Conservation (phyloP, 1,139 yeast genomes). For the Zhuliangozyma parablackwelliae region DNA sequence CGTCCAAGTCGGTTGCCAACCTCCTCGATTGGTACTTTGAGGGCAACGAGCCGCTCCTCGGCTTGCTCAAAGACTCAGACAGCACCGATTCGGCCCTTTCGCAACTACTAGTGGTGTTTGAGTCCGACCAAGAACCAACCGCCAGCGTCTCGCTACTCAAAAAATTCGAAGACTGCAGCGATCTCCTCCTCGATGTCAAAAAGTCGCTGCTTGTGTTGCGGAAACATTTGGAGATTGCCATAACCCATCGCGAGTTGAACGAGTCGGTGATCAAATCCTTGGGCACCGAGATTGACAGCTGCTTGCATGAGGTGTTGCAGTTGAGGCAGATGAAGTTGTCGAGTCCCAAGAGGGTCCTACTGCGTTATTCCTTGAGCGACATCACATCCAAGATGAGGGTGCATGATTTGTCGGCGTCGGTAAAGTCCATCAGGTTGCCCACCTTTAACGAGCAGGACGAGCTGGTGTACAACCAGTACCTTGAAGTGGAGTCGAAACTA, state of each 20-base stretch:
- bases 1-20: slow-evolving; percentile 4
- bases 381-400: slow-evolving; percentile 37
- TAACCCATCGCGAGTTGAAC: slow-evolving; percentile 56
- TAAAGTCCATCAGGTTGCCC: slow-evolving; percentile 24
- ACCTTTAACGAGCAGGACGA: slow-evolving; percentile 30
- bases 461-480: slow-evolving; percentile 24
- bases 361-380: slow-evolving; percentile 36
- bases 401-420: slow-evolving; percentile 19
- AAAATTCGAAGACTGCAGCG: slow-evolving; percentile 35
- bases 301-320: slow-evolving; percentile 34
- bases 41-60: slow-evolving; percentile 40
- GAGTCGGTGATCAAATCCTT: slow-evolving; percentile 49
- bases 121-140: slow-evolving; percentile 15
- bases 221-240: slow-evolving; percentile 47
- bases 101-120: slow-evolving; percentile 28
- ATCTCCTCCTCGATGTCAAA: slow-evolving; percentile 37
- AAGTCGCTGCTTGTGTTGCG: slow-evolving; percentile 33
- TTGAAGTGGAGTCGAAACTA: slow-evolving; percentile 28
- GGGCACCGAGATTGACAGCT: slow-evolving; percentile 45
- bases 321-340: slow-evolving; percentile 37
- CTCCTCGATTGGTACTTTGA: slow-evolving; percentile 45
- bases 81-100: slow-evolving; percentile 46
- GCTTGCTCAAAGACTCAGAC: slow-evolving; percentile 33
- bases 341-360: slow-evolving; percentile 39
- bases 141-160: slow-evolving; percentile 11